Percentiles rank a stretch among this genome's conserved stretches.
phyloP scores from a whole-genome alignment of 495 filamentous ascomycete species.

The Tuber umbilicatum region DNA sequence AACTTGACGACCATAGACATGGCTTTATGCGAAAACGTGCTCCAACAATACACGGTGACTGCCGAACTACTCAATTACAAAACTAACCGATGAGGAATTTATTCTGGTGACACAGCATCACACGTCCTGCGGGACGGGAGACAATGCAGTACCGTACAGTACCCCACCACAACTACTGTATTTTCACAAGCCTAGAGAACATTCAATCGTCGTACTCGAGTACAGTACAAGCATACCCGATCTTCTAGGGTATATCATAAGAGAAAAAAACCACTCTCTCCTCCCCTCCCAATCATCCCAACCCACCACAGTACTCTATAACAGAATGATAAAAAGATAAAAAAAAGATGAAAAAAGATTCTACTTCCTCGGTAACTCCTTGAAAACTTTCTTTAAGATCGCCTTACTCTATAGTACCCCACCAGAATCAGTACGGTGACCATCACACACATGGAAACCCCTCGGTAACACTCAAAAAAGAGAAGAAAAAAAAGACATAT shows the following conservation, averaged over 20 bases:
- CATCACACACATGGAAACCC: neutral
- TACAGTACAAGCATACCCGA: neutral
- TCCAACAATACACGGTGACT: neutral
- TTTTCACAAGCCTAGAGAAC: constrained; percentile 9
- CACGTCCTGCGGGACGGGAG: neutral
- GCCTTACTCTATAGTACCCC: constrained; percentile 55
- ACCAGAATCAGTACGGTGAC: constrained; percentile 6
- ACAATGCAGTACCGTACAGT: neutral
- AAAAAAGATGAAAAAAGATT: neutral
- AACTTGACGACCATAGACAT: neutral
- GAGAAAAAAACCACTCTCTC: constrained; percentile 1
- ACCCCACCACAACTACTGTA: neutral
- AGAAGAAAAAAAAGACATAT: constrained; percentile 21
- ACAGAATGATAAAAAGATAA: neutral
- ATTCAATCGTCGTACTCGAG: neutral
- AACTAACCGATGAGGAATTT: neutral
- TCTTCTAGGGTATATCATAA: neutral
- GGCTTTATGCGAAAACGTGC: neutral
- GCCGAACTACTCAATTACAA: neutral
- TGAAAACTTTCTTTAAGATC: constrained; percentile 83
- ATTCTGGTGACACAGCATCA: neutral
- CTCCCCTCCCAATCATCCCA: neutral
- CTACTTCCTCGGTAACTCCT: constrained; percentile 55
- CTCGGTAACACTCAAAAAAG: neutral
- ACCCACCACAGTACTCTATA: neutral